phyloP scores from a whole-genome alignment of 2,329 filamentous ascomycete species.

The Drechslerella stenobrocha region DNA sequence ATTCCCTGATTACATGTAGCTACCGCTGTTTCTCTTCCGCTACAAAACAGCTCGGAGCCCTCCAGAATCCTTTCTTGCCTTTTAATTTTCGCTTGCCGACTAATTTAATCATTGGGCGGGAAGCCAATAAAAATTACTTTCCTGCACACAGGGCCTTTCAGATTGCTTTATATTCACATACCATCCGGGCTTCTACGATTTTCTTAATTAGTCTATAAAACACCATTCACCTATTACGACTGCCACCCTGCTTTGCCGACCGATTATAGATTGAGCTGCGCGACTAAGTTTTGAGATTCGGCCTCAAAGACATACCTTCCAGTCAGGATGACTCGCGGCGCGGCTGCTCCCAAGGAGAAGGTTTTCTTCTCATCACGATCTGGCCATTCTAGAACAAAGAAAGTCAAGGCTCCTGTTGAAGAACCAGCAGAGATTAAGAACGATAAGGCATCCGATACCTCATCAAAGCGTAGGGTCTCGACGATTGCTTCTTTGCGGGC shows the following conservation, averaged over 20 bases:
- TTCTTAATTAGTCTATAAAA: slow-evolving; percentile 43
- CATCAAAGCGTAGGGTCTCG: slow-evolving; percentile 33
- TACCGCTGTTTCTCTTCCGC: slow-evolving; percentile 28
- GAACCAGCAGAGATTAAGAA: not conserved
- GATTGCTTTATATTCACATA: slow-evolving; percentile 23
- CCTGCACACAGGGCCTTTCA: not conserved
- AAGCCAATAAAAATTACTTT: not conserved
- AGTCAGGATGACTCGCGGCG: slow-evolving; percentile 36
- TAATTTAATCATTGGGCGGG: not conserved
- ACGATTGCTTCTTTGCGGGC: slow-evolving; percentile 39
- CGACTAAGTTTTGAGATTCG: not conserved
- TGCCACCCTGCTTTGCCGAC: slow-evolving; percentile 46
- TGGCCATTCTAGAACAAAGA: slow-evolving; percentile 31
- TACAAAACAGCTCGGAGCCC: slow-evolving; percentile 28
- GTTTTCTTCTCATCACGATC: slow-evolving; percentile 47
- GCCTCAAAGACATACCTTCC: slow-evolving; percentile 4
- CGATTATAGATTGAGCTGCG: slow-evolving; percentile 5
- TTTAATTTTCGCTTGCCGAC: not conserved
- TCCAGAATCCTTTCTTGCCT: slow-evolving; percentile 1
- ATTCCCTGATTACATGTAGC: slow-evolving; percentile 23
- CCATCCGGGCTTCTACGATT: slow-evolving; percentile 30
- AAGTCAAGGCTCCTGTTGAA: slow-evolving; percentile 21
- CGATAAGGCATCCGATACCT: slow-evolving; percentile 26
- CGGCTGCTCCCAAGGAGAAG: slow-evolving; percentile 41
- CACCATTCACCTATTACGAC: slow-evolving; percentile 28